Evolutionary conservation across 139 green algal species (phyloP), one percentile per base, ranked within the genome.

Genomic region (Chlorella sp.): DNA sequence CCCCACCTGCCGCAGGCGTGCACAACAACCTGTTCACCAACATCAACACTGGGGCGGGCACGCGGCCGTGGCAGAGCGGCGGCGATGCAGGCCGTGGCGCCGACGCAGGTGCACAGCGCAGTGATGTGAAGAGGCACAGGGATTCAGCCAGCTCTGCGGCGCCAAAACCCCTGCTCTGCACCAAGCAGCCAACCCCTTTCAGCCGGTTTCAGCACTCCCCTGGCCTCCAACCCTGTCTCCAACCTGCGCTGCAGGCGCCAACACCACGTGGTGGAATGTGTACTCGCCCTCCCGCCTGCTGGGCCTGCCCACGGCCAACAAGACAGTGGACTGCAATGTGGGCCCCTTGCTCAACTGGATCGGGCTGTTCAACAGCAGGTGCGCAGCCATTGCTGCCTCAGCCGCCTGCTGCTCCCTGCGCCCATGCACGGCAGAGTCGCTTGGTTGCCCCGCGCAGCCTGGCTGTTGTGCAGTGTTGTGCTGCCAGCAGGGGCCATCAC

Each of bases 1-100:
- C 18, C 26, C 38, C 23, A 7, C 39, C 13, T 13, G 25, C 70
- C 56, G 70, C 70, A 78, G 39, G 51, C 51, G 51, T 60, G 26
- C 70, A 78, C 39, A 78, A 78, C 70, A 78, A 78, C 70, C 70
- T 78, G 36, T 78, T 78, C 39, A 78, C 70, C 44, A 60, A 57
- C 25, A 7, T 78, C 23, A 47, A 78, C 41, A 25, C n/a, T 7
- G 70, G 70, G 39, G 39, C 25, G 39, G 44, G 70, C 25, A 13
- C 7, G 11, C 70, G 70, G 11, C 70, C 70, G 1, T 78, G 70
- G 70, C 39, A 60, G 39, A 60, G 39, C 39, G 70, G 70, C 70
- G 70, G 70, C 12, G 39, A 38, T 21, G 44, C n/a, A 0, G 15
- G 0, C 21, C 70, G 70, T 12, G 70, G 70, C 12, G 70, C 70